phyloP scores from a whole-genome alignment of 2,329 filamentous ascomycete species.

The Microcyclospora tardicrescens region DNA sequence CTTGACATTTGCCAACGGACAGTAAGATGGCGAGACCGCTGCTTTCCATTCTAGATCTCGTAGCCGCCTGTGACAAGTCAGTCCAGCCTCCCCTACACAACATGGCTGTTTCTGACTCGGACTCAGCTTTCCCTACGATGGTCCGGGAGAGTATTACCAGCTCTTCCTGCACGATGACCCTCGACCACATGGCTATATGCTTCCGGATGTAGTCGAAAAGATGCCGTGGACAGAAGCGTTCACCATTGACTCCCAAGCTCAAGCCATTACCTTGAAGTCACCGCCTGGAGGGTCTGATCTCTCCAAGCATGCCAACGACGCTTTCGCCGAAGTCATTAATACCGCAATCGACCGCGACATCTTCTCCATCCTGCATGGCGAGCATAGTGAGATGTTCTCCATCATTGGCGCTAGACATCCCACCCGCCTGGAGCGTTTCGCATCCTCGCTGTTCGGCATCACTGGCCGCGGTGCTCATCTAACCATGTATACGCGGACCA shows the following conservation, averaged over 20 bases:
- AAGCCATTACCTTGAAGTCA: slow-evolving; percentile 16
- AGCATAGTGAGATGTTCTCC: slow-evolving; percentile 66
- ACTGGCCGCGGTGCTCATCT: slow-evolving; percentile 69
- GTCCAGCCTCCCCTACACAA: neutral
- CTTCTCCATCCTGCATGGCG: slow-evolving; percentile 60
- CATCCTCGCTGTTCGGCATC: slow-evolving; percentile 59
- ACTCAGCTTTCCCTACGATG: slow-evolving; percentile 36
- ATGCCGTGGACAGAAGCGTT: slow-evolving; percentile 42
- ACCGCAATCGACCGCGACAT: slow-evolving; percentile 33
- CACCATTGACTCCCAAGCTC: slow-evolving; percentile 31
- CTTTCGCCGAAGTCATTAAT: slow-evolving; percentile 53
- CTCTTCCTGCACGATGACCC: slow-evolving; percentile 56
- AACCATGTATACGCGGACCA: slow-evolving; percentile 52
- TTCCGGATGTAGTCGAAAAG: slow-evolving; percentile 47
- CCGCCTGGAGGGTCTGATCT: slow-evolving; percentile 48
- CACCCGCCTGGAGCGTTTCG: slow-evolving; percentile 62
- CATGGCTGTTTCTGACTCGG: neutral
- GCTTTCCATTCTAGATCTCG: slow-evolving; percentile 1
- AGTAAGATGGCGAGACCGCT: neutral
- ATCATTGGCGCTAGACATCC: slow-evolving; percentile 51
- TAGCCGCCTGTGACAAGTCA: slow-evolving; percentile 3
- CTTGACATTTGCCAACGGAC: too few species aligned
- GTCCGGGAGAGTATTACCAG: slow-evolving; percentile 39
- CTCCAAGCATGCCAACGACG: slow-evolving; percentile 40
- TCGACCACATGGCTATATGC: slow-evolving; percentile 46